Evolutionary conservation across 2,329 filamentous ascomycete genomes (phyloP), one percentile per base, ranked within the genome.

Genomic region (Teratosphaeria zuluensis): DNA sequence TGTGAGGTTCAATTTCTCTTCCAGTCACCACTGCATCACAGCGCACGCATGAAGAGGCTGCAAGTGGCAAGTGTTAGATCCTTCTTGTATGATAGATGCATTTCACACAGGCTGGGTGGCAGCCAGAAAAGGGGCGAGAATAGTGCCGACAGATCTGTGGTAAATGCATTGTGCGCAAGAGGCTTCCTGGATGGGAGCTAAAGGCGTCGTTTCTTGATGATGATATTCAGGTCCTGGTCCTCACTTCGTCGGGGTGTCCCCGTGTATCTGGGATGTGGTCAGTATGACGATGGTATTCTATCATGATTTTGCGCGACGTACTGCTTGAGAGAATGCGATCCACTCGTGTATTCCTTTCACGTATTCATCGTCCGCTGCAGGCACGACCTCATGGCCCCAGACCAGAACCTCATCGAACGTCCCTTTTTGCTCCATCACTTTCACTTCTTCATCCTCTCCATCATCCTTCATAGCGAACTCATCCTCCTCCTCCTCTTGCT

Each of bases 331-430:
- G 70, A 92, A 83, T 11, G 78, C 77, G 59, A 95, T 78, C 90
- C 91, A 96, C 73, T 96, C 91, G 64, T 86, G 81, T 51, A 95
- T 76, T 0, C 87, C 84, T 70, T 87, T 86, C 4, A 89, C 77
- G 70, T 90, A 94, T 1, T 81, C 77, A 73, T 96, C 90, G 31
- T 78, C 78, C 31, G 78, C 78, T 60, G 87, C 84, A 5, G 84
- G 84, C 55, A 83, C 66, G 0, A 76, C 73, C 64, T 94, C 91
- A 71, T 96, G 91, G 0, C 83, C 86, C 92, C 92, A 97, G n/a
- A 96, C 80, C 2, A 90, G 75, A 55, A 96, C 72, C 57, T 88
- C 79, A 6, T 90, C 84, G 69, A 96, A 96, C 16, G 79, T 79
- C 1, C 84, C 85, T 21, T 85, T 78, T 51, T 83, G 77, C 55